Conservation (phyloP, 345 rosid species). For the Erucastrum elatum region DNA sequence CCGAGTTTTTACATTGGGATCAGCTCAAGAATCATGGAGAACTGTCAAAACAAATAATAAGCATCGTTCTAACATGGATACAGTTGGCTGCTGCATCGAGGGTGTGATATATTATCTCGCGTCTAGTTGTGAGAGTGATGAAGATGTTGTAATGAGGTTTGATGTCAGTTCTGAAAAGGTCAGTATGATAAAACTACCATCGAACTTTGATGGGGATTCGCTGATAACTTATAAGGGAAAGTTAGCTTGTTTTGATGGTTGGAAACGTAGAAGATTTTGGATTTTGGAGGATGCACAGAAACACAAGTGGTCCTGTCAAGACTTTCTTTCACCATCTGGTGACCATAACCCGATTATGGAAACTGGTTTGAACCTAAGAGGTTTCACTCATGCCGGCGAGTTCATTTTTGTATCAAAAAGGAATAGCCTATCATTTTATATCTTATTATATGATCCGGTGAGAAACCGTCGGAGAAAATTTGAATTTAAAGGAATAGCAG, state of each 20-base stretch:
- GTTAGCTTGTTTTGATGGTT: neutral
- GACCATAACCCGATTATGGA: neutral
- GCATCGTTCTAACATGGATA: neutral
- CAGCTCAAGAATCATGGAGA: neutral
- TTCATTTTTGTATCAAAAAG: neutral
- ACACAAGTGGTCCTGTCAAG: neutral
- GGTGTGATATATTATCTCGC: neutral
- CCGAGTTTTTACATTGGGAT: neutral
- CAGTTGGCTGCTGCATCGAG: neutral
- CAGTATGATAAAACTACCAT: neutral
- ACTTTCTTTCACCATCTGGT: neutral
- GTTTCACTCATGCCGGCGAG: neutral
- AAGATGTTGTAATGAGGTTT: neutral
- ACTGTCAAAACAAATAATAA: neutral
- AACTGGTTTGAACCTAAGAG: neutral
- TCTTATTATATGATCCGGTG: neutral
- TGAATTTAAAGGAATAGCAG: neutral
- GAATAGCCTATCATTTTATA: neutral
- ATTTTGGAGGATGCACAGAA: neutral
- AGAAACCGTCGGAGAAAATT: neutral
- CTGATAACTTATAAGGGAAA: neutral
- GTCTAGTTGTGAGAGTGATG: neutral
- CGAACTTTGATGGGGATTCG: neutral
- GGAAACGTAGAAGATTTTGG: neutral
- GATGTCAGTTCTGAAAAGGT: neutral